Evolutionary conservation across 768 basidiomycete genomes (phyloP).

Genomic region (Kwoniella newhampshirensis): DNA sequence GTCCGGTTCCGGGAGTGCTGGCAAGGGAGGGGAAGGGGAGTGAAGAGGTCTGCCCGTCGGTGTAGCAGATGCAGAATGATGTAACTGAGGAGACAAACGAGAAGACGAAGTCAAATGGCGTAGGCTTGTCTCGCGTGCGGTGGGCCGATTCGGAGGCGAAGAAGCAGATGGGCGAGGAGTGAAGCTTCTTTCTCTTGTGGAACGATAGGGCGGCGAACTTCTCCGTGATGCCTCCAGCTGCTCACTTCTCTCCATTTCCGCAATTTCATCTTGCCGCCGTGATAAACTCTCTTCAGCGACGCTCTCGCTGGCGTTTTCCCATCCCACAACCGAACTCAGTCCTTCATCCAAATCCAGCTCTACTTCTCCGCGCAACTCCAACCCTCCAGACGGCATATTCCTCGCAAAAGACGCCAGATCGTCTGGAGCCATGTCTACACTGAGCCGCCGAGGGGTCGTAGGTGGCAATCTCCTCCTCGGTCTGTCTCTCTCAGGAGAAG

Average conservation of each 20-base stretch:
- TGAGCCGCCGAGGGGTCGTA: constrained; percentile 26
- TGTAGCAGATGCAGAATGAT: too few species aligned
- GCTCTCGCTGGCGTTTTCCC: constrained; percentile 15
- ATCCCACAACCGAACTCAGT: constrained; percentile 4
- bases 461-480: not conserved
- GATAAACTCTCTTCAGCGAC: not conserved
- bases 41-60: not conserved
- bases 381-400: constrained; percentile 8
- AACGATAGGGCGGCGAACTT: not conserved
- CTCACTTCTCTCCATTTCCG: not conserved
- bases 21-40: constrained; percentile 20
- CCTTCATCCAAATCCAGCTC: constrained; percentile 40
- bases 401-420: constrained; percentile 30
- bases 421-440: constrained; percentile 39
- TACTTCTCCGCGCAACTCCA: constrained; percentile 32
- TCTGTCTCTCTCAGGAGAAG: not conserved
- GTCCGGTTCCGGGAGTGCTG: constrained; percentile 35
- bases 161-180: not conserved
- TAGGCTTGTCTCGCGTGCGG: not conserved
- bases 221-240: constrained; percentile 1
- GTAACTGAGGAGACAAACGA: too few species aligned
- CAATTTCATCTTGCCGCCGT: not conserved
- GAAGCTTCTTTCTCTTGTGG: constrained; percentile 2
- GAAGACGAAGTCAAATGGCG: not conserved
- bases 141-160: not conserved